phyloP scores from a whole-genome alignment of 2,329 filamentous ascomycete species.

The Cladosporium austrohemisphaericum region DNA sequence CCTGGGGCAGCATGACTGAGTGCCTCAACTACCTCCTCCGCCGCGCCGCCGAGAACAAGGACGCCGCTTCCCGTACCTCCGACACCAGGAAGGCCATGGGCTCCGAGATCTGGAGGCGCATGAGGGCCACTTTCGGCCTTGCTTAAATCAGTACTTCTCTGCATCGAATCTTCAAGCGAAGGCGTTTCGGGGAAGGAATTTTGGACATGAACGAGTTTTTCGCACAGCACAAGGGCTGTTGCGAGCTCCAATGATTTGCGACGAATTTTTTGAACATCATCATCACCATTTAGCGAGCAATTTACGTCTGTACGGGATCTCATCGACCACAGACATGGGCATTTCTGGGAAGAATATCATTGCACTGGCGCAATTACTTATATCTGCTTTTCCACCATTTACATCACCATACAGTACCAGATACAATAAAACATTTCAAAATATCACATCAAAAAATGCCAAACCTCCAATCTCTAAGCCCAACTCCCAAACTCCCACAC shows the following conservation, averaged over 20 bases:
- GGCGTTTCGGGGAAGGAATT: not conserved
- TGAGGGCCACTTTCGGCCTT: conserved; percentile 24
- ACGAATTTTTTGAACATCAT: conserved; percentile 14
- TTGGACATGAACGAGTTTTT: conserved; percentile 1
- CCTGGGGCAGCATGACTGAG: conserved; percentile 60
- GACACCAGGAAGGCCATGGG: conserved; percentile 52
- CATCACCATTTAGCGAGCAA: conserved; percentile 13
- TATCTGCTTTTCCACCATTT: not conserved
- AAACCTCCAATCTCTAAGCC: not conserved
- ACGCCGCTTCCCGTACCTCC: conserved; percentile 54
- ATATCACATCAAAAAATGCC: not conserved
- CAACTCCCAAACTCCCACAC: no score
- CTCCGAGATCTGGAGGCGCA: conserved; percentile 41
- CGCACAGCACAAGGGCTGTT: conserved; percentile 1
- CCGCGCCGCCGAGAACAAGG: conserved; percentile 58
- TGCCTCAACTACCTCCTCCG: conserved; percentile 72
- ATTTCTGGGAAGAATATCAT: not conserved
- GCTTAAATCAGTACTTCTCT: conserved; percentile 10
- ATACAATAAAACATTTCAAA: not conserved
- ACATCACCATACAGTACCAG: not conserved
- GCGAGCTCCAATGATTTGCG: conserved; percentile 5
- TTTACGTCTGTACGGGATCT: conserved; percentile 2
- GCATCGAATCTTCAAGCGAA: not conserved
- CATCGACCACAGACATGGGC: conserved; percentile 1
- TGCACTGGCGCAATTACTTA: not conserved